Evolutionary conservation across 306 rosid genomes (phyloP).

Genomic region (Luffa aegyptiaca): DNA sequence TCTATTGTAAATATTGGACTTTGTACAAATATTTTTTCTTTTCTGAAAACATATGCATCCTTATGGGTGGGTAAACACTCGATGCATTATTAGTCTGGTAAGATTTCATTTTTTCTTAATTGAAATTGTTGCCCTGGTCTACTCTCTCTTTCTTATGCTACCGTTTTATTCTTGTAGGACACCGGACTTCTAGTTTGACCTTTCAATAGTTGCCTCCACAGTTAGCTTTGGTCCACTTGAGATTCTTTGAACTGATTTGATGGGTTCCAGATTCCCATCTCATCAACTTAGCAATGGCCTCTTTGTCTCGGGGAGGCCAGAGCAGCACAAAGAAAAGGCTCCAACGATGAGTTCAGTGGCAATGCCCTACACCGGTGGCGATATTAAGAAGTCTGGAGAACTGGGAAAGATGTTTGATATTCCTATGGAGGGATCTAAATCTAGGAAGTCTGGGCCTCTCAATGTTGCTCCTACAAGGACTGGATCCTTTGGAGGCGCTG

Average conservation of each 20-base stretch:
- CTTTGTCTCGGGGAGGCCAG: slow-evolving; percentile 96
- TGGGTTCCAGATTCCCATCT: slow-evolving; percentile 99
- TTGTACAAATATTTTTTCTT: not conserved
- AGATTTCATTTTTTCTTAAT: not conserved
- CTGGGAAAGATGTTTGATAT: slow-evolving; percentile 97
- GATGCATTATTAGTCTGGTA: not conserved
- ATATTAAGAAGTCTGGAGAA: slow-evolving; percentile 90
- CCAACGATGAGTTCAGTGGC: slow-evolving; percentile 98
- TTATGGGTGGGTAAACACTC: not conserved
- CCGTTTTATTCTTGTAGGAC: slow-evolving; percentile 5
- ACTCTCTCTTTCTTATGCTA: not conserved
- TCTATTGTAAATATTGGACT: not conserved
- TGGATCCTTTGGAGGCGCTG: slow-evolving; percentile 86
- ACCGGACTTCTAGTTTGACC: not conserved
- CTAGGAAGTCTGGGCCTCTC: slow-evolving; percentile 88
- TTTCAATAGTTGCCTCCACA: not conserved
- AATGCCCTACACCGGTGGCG: slow-evolving; percentile 96
- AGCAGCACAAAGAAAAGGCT: slow-evolving; percentile 87
- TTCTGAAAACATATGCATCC: not conserved
- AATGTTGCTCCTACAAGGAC: slow-evolving; percentile 71
- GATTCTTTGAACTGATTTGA: slow-evolving; percentile 29
- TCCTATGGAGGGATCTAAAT: slow-evolving; percentile 80
- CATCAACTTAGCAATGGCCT: slow-evolving; percentile 99
- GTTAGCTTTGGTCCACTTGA: slow-evolving; percentile 8
- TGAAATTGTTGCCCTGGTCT: not conserved